phyloP scores from a whole-genome alignment of 192 early-diverging fungal species.

The Thamnidium elegans region DNA sequence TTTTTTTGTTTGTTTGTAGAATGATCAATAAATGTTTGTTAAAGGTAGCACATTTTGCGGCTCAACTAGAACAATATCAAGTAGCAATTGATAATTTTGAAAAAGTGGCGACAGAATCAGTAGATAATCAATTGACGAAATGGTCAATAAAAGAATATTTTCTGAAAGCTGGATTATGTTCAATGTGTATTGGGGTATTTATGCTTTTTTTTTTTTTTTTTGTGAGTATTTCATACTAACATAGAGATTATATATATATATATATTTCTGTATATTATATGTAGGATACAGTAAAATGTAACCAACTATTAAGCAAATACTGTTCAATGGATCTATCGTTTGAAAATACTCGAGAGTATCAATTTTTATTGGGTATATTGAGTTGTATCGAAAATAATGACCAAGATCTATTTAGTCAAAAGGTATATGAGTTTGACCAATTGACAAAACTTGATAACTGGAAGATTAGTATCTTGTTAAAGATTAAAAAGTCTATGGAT shows the following conservation, averaged over 20 bases:
- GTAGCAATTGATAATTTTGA: conserved; percentile 89
- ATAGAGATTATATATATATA: background rate
- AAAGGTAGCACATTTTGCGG: conserved; percentile 89
- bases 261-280: background rate
- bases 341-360: conserved; percentile 76
- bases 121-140: conserved; percentile 90
- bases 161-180: conserved; percentile 90
- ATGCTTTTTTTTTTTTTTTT: background rate
- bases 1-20: conserved; percentile 35
- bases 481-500: conserved; percentile 62
- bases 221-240: background rate
- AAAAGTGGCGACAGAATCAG: conserved; percentile 68
- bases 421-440: conserved; percentile 78
- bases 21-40: conserved; percentile 86
- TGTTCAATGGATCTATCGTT: conserved; percentile 85
- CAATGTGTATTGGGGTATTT: conserved; percentile 70
- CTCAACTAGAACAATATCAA: conserved; percentile 81
- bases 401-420: conserved; percentile 77
- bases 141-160: conserved; percentile 97
- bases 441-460: conserved; percentile 91
- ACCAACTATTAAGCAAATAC: conserved; percentile 78
- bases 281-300: conserved; percentile 73
- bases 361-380: conserved; percentile 68
- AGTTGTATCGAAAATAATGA: conserved; percentile 74
- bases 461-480: conserved; percentile 89